phyloP scores from a whole-genome alignment of 2,329 filamentous ascomycete species.

The Paecilomyces variotii region DNA sequence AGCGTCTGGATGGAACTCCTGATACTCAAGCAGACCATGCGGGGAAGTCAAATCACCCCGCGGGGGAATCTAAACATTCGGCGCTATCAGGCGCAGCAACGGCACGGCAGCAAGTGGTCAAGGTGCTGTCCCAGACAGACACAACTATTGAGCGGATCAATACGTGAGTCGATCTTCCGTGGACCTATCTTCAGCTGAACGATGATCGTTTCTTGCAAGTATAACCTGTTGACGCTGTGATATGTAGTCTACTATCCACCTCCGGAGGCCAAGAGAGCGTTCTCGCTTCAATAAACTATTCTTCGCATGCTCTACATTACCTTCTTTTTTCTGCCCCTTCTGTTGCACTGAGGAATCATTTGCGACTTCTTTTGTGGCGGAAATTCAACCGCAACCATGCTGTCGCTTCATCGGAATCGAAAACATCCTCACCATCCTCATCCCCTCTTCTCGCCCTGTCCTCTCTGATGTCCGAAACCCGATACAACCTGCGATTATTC shows the following conservation, averaged over 20 bases:
- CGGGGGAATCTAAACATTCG: slow-evolving; percentile 5
- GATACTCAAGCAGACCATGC: slow-evolving; percentile 10
- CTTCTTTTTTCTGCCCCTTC: slow-evolving; percentile 49
- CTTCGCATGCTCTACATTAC: slow-evolving; percentile 53
- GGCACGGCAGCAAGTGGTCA: slow-evolving; percentile 10
- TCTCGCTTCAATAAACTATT: slow-evolving; percentile 62
- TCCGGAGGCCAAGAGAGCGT: slow-evolving; percentile 62
- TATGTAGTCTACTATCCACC: slow-evolving; percentile 56
- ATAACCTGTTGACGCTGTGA: neutral
- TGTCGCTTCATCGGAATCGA: slow-evolving; percentile 22
- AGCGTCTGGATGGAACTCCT: slow-evolving; percentile 6
- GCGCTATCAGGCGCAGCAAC: slow-evolving; percentile 1
- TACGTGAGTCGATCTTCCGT: slow-evolving; percentile 9
- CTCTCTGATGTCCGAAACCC: slow-evolving; percentile 42
- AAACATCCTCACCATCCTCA: slow-evolving; percentile 19
- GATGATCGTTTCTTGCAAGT: neutral
- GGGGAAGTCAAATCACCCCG: slow-evolving; percentile 16
- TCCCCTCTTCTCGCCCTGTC: slow-evolving; percentile 43
- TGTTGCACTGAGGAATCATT: slow-evolving; percentile 32
- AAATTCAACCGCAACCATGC: slow-evolving; percentile 4
- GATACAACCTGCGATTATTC: slow-evolving; percentile 50
- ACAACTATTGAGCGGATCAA: slow-evolving; percentile 8
- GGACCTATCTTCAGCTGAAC: neutral
- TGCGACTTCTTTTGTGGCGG: slow-evolving; percentile 35
- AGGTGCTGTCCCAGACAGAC: slow-evolving; percentile 5